Conservation (phyloP, 805 yeast species). For the Spathaspora gorwiae region DNA sequence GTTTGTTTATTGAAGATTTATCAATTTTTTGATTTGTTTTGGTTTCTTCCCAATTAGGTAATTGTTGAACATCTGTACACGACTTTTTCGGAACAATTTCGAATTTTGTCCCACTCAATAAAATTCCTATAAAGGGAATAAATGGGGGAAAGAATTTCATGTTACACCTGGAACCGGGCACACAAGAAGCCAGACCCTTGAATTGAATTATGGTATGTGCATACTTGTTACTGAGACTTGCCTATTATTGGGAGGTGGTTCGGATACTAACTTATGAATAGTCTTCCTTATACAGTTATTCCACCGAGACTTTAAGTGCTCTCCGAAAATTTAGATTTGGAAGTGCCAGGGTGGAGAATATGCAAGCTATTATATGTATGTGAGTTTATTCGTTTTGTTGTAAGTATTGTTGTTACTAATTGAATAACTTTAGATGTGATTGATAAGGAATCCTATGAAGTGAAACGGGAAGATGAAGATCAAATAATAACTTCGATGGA, state of each 20-base stretch:
- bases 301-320: conserved; percentile 53
- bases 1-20: background rate
- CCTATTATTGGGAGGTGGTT: too few species aligned
- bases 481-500: conserved; percentile 49
- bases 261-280: background rate
- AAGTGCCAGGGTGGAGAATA: conserved; percentile 57
- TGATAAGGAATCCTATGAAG: conserved; percentile 50
- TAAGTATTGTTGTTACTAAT: background rate
- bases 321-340: conserved; percentile 71
- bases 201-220: too few species aligned
- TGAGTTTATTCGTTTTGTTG: background rate
- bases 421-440: conserved; percentile 38
- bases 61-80: background rate
- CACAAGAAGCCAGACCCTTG: too few species aligned
- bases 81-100: background rate
- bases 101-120: too few species aligned
- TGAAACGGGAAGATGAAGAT: conserved; percentile 43
- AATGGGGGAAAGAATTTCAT: too few species aligned
- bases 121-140: too few species aligned
- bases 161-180: too few species aligned
- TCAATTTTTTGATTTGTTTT: conserved; percentile 2
- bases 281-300: conserved; percentile 53
- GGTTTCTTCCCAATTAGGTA: conserved; percentile 5
- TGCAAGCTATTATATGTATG: conserved; percentile 62
- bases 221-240: too few species aligned